Percentiles rank a stretch among this genome's conserved stretches.
These are phyloP conservation scores for Candida pseudoviswanathii DNA, from an alignment of 1,139 yeast genomes.

Conservation along the genomic window DNA sequence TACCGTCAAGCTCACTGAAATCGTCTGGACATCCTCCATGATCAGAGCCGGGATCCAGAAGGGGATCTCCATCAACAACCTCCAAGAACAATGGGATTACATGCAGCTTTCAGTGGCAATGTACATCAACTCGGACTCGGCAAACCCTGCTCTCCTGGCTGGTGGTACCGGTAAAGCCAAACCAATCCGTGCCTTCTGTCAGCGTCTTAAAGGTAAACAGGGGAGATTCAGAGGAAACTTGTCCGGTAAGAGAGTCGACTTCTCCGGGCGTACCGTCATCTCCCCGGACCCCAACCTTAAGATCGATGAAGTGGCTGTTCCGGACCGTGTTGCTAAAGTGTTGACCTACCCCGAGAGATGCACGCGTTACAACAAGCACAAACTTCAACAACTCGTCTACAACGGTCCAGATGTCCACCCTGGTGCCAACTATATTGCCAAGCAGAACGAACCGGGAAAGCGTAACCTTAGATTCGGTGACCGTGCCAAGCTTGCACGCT, in stretches of 20 bases:
- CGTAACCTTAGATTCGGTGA: slow-evolving; percentile 91
- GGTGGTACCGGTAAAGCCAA: slow-evolving; percentile 61
- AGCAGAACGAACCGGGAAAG: slow-evolving; percentile 82
- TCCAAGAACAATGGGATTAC: slow-evolving; percentile 99
- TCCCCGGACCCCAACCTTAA: slow-evolving; percentile 97
- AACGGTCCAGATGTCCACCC: slow-evolving; percentile 93
- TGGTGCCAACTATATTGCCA: slow-evolving; percentile 91
- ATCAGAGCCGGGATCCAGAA: slow-evolving; percentile 94
- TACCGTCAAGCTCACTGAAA: slow-evolving; percentile 93
- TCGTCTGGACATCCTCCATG: slow-evolving; percentile 92
- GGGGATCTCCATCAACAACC: slow-evolving; percentile 86
- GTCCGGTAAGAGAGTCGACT: slow-evolving; percentile 98
- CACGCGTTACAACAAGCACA: slow-evolving; percentile 81
- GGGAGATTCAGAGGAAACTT: slow-evolving; percentile 98
- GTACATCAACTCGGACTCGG: slow-evolving; percentile 96
- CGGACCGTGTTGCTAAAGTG: slow-evolving; percentile 94
- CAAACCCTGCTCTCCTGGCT: slow-evolving; percentile 72
- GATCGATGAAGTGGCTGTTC: slow-evolving; percentile 97
- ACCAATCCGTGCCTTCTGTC: slow-evolving; percentile 96
- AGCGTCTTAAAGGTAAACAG: slow-evolving; percentile 96
- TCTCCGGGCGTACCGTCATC: slow-evolving; percentile 96
- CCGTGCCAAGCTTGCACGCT: slow-evolving; percentile 72
- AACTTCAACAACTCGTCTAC: slow-evolving; percentile 68
- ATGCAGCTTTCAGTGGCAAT: slow-evolving; percentile 93
- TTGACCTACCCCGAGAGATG: slow-evolving; percentile 95